phyloP scores from a whole-genome alignment of 2,329 filamentous ascomycete genomes.

The Fusarium sp. region DNA sequence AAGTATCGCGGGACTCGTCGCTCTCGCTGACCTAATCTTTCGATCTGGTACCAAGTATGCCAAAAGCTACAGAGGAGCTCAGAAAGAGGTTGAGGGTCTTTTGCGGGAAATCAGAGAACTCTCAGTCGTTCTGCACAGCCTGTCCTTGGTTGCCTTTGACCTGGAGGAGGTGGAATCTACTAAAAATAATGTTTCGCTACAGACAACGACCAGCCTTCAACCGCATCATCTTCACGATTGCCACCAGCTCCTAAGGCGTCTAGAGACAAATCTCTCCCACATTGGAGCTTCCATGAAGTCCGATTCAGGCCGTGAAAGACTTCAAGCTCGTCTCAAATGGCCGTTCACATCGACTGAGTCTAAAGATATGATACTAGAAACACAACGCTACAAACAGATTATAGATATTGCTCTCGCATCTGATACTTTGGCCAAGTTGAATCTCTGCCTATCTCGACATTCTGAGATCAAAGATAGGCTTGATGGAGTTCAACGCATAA shows the following conservation, averaged over 20 bases:
- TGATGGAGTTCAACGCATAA: too few relatives aligned
- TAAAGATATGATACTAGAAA: background rate
- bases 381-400: conserved; percentile 2
- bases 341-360: conserved; percentile 9
- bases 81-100: conserved; percentile 4
- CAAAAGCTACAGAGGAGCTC: conserved; percentile 1
- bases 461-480: too few relatives aligned
- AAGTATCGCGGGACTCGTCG: conserved; percentile 25
- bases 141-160: conserved; percentile 1
- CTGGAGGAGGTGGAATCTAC: background rate
- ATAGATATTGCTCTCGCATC: too few relatives aligned
- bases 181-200: too few relatives aligned
- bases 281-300: background rate
- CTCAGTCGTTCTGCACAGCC: conserved; percentile 1
- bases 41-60: conserved; percentile 4
- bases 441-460: too few relatives aligned
- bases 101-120: conserved; percentile 4
- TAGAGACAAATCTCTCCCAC: background rate
- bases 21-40: conserved; percentile 29
- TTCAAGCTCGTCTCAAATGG: conserved; percentile 3
- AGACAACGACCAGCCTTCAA: background rate
- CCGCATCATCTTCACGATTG: background rate
- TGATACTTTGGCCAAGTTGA: too few relatives aligned
- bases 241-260: background rate
- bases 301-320: background rate